Base-by-base conservation (phyloP, 2,329 filamentous ascomycete species). In the Trichophyton verrucosum region DNA sequence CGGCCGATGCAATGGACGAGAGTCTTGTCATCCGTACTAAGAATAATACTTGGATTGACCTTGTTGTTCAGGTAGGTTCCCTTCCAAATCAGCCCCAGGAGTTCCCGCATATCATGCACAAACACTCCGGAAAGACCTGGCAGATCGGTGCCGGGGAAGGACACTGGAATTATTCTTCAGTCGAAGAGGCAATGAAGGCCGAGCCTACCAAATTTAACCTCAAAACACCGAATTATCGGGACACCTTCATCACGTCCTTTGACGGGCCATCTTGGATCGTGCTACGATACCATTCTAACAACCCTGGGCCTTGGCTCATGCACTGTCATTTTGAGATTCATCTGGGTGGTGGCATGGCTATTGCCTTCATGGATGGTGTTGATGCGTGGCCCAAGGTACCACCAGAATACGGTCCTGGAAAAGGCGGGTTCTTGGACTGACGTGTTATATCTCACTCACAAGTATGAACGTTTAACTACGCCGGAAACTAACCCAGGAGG, bases 241-340 rank as follows among this genome's bases (percentile, higher is more conserved):
- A 80, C 64, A 75, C 72, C 0, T 77, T 75, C 63, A 44, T 44
- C 1, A 67, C 72, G 7, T 74, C 74, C 1, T 64, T 65, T 7
- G 61, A 61, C 7, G 69, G 68, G 0, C 69, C 72, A 1, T 66
- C 65, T 2, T 80, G 77, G 77, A 66, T 77, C 51, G 76, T 73
- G 0, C 64, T 80, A 15, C 64, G 77, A 42, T 81, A 81, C 61
- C 73, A 78, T 53, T 75, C 76, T 0, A 68, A 72, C 0, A 78
- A 77, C 60, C 76, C 78, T 0, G 78, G 78, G 0, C 73, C 77
- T 0, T 80, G 74, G 61, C 66, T 81, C 57, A 64, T 81, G 49
- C 79, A 81, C 67, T 81, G 79, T 62, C 78, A 81, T 66, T 75
- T 80, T 17, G 72, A 78, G 63, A 74, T 71, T 6, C 78, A 81